Conservation (phyloP, 2,329 filamentous ascomycete species). For the Xylaria sp. region DNA sequence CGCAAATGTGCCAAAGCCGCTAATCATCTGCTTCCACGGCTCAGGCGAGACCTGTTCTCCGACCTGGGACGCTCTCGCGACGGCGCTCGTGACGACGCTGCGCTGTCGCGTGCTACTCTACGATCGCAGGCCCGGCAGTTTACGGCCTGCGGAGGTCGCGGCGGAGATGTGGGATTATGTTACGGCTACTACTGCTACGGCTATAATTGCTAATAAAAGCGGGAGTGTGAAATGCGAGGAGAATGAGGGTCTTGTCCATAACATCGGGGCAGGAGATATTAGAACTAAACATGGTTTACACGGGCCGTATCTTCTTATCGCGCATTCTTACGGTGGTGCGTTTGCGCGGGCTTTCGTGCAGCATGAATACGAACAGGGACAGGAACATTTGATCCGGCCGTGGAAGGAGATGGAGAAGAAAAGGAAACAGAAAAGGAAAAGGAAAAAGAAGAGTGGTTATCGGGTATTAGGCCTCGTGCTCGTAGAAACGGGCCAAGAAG, state of each 20-base stretch:
- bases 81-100: conserved; percentile 28
- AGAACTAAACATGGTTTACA: background rate
- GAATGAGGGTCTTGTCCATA: background rate
- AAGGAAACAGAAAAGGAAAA: background rate
- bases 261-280: too few relatives aligned
- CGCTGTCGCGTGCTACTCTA: conserved; percentile 43
- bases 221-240: background rate
- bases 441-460: background rate
- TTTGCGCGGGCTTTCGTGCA: conserved; percentile 47
- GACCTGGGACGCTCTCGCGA: conserved; percentile 43
- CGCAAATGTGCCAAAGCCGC: conserved; percentile 27
- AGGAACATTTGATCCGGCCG: background rate
- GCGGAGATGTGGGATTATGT: conserved; percentile 40
- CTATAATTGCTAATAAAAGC: background rate
- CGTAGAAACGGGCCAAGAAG: conserved; percentile 49
- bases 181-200: background rate
- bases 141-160: conserved; percentile 33
- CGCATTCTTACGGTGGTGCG: conserved; percentile 49
- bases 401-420: background rate
- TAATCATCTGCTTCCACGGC: conserved; percentile 50
- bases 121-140: conserved; percentile 40
- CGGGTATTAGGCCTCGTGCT: conserved; percentile 45
- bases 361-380: conserved; percentile 5
- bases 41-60: conserved; percentile 46
- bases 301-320: conserved; percentile 45